phyloP scores from a whole-genome alignment of 148 eudicot species.

The Fagopyrum tataricum region DNA sequence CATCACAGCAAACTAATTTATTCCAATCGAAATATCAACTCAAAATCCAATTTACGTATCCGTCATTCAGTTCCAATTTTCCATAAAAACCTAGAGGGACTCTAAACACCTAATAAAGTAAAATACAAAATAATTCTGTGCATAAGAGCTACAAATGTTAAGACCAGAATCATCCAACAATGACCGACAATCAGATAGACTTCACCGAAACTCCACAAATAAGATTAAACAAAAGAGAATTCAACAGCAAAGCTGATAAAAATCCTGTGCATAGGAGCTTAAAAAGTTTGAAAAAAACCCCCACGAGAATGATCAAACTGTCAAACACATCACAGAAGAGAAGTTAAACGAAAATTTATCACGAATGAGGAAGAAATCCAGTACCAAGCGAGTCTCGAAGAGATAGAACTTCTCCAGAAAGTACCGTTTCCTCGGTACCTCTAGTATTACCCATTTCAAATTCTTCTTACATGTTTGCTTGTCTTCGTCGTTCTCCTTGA shows the following conservation, averaged over 20 bases:
- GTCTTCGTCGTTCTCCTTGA: background rate
- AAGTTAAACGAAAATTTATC: background rate
- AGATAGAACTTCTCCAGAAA: slow-evolving; percentile 28
- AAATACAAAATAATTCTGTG: no score
- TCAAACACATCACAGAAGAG: background rate
- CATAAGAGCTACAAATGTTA: no score
- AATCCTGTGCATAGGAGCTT: background rate
- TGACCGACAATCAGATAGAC: background rate
- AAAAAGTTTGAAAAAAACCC: background rate
- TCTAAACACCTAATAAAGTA: no score
- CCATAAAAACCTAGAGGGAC: no score
- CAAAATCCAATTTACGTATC: background rate
- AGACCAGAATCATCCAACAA: no score
- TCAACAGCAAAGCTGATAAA: background rate
- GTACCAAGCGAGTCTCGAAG: slow-evolving; percentile 24
- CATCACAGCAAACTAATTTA: background rate
- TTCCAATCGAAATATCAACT: background rate
- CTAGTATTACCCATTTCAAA: background rate
- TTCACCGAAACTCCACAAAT: background rate
- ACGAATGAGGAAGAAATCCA: no score
- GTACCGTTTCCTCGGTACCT: slow-evolving; percentile 5
- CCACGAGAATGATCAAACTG: background rate
- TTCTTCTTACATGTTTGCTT: background rate
- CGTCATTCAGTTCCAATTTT: no score
- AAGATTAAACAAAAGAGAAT: background rate